Percentiles rank a stretch among this genome's conserved stretches.
Conservation (phyloP, 129 eudicot genomes). For the Centaurea solstitialis region DNA sequence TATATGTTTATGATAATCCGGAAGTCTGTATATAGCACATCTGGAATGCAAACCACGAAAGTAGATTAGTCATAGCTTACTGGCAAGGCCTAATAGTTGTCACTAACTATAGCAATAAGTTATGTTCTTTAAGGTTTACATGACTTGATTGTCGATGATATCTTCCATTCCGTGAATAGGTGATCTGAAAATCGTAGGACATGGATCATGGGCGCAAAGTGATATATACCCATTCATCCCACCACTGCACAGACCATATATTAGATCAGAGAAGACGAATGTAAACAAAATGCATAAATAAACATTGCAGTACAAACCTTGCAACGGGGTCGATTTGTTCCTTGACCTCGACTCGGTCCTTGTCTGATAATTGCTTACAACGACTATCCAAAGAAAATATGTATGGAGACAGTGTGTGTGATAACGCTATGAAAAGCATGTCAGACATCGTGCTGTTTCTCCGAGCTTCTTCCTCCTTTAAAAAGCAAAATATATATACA, state of each 20-base stretch:
- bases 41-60: conserved; percentile 29
- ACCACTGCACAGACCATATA: conserved; percentile 55
- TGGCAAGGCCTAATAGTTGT: not conserved
- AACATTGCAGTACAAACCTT: conserved; percentile 40
- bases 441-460: conserved; percentile 4
- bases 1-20: conserved; percentile 53
- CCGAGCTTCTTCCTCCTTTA: conserved; percentile 16
- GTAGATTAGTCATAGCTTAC: not conserved
- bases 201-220: conserved; percentile 63
- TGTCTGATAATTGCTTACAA: conserved; percentile 51
- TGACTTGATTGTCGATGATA: conserved; percentile 65
- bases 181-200: conserved; percentile 67
- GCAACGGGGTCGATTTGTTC: conserved; percentile 60
- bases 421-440: not conserved
- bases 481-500: not conserved
- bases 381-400: conserved; percentile 67
- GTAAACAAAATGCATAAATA: not conserved
- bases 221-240: conserved; percentile 81
- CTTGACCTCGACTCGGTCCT: conserved; percentile 42
- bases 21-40: conserved; percentile 69
- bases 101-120: not conserved
- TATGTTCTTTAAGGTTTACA: conserved; percentile 43
- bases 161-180: conserved; percentile 68
- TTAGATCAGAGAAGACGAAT: conserved; percentile 20
- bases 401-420: conserved; percentile 49